Evolutionary conservation across 129 eudicot genomes (phyloP), one percentile per base, ranked within the genome.

Genomic region (Flaveria brownii): DNA sequence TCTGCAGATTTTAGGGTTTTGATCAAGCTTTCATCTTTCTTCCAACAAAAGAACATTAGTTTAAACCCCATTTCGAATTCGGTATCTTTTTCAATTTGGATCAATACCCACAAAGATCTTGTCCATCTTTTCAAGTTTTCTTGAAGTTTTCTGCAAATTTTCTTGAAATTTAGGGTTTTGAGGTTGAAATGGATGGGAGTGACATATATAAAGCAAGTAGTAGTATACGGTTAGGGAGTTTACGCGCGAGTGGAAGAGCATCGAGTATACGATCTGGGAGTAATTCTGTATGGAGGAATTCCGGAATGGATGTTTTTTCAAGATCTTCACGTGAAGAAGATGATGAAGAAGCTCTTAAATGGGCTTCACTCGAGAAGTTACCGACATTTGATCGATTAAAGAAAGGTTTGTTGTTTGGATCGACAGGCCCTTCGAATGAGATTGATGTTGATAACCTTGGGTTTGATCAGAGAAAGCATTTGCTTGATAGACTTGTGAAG

Each of bases 281-380:
- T 74, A 70, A 79, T 23, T 81, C 91, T 1, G 3, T 80, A 70
- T 89, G 96, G 92, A 78, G 91, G 74, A 83, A 83, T 57, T 65
- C 78, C 2, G 83, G 88, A 1, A 51, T 56, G 20, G 95, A 88
- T 22, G 96, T 74, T 22, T 92, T 89, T 12, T 87, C 96, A 0
- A 77, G 68, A 57, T 87, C 96, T 0, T 52, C 83, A 6, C 65
- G 86, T 20, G 91, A 89, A 14, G 93, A 92, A 72, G 88, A 92
- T 47, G 98, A 92, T 57, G 98, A 92, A 83, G 98, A 87, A 23
- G 92, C 96, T 57, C 85, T 92, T 10, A 92, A 86, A 71, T 92
- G 98, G 98, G 98, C 98, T 69, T 85, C 98, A n/a, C 90, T 92
- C 3, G 96, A 92, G 61, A 92, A 82, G 70, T 72, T 90, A 15